Percentiles rank a stretch among this genome's conserved stretches.
Evolutionary conservation across 371 early-diverging fungal species (phyloP).

Genomic region (Zychaea mexicana): DNA sequence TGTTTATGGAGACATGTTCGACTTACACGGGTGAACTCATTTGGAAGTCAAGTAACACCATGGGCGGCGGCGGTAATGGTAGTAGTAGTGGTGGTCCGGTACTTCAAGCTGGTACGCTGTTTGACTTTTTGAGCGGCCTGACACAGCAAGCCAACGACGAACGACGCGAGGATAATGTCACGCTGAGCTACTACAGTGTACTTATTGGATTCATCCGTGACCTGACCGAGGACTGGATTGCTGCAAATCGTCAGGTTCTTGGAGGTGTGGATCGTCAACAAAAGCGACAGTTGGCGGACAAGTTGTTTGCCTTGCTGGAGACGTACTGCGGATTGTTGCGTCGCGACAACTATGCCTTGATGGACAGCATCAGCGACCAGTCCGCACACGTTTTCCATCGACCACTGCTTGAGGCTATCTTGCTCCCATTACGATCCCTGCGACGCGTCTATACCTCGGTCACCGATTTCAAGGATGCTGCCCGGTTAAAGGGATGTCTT

Average conservation of each 20-base stretch:
- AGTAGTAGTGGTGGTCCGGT: neutral
- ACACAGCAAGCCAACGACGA: constrained; percentile 22
- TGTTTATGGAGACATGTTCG: constrained; percentile 36
- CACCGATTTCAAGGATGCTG: constrained; percentile 13
- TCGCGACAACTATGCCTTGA: constrained; percentile 37
- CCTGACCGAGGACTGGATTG: constrained; percentile 48
- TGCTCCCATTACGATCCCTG: constrained; percentile 37
- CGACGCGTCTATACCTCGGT: constrained; percentile 15
- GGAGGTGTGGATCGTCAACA: constrained; percentile 13
- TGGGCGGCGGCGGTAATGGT: too few species aligned
- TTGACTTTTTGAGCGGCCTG: constrained; percentile 27
- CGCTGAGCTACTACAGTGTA: constrained; percentile 27
- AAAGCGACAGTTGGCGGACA: constrained; percentile 23
- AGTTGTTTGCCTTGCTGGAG: constrained; percentile 27
- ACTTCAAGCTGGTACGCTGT: constrained; percentile 8
- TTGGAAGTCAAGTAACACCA: constrained; percentile 31
- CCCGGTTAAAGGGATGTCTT: constrained; percentile 6
- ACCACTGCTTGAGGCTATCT: constrained; percentile 37
- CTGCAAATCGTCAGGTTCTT: constrained; percentile 15
- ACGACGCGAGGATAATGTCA: constrained; percentile 26
- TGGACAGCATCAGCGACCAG: constrained; percentile 25
- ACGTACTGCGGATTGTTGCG: constrained; percentile 24
- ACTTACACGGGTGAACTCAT: constrained; percentile 29
- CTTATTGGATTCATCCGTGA: constrained; percentile 34
- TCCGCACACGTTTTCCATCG: constrained; percentile 36